Evolutionary conservation across 495 filamentous ascomycete species (phyloP).

Genomic region (Penicillium goetzii): DNA sequence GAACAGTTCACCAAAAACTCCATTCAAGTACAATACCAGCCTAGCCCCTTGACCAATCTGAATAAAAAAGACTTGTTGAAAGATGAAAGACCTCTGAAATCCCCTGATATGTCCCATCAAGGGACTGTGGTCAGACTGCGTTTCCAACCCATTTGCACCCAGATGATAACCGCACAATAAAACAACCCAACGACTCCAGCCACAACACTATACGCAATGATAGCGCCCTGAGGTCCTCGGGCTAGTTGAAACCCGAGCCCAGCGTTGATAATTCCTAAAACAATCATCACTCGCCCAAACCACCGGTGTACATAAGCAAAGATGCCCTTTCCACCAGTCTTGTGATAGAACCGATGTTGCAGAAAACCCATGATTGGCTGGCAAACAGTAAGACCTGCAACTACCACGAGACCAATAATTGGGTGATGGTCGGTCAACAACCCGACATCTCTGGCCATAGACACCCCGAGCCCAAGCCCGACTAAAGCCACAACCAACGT

Average conservation of each 20-base stretch:
- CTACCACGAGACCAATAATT: slow-evolving; percentile 60
- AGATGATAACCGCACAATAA: background rate
- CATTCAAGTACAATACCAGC: background rate
- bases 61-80: background rate
- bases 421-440: slow-evolving; percentile 37
- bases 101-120: background rate
- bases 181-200: slow-evolving; percentile 53
- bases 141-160: background rate
- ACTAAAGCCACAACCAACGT: slow-evolving; percentile 58
- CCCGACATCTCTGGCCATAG: slow-evolving; percentile 36
- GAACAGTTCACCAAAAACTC: background rate
- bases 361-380: slow-evolving; percentile 67
- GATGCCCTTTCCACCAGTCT: slow-evolving; percentile 49
- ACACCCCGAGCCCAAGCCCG: slow-evolving; percentile 66
- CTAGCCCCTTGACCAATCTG: background rate
- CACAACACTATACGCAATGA: slow-evolving; percentile 64
- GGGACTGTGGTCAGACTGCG: background rate
- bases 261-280: slow-evolving; percentile 71
- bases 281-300: slow-evolving; percentile 65
- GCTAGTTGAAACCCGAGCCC: slow-evolving; percentile 67
- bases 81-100: background rate
- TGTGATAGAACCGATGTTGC: slow-evolving; percentile 60
- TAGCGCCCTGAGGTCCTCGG: slow-evolving; percentile 41
- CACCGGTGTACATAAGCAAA: slow-evolving; percentile 70
- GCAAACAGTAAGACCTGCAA: slow-evolving; percentile 59